Percentiles rank a stretch among this genome's conserved stretches.
These are phyloP conservation scores for Peniophora sp. DNA, from an alignment of 1,284 basidiomycete species.

Conservation along the genomic window DNA sequence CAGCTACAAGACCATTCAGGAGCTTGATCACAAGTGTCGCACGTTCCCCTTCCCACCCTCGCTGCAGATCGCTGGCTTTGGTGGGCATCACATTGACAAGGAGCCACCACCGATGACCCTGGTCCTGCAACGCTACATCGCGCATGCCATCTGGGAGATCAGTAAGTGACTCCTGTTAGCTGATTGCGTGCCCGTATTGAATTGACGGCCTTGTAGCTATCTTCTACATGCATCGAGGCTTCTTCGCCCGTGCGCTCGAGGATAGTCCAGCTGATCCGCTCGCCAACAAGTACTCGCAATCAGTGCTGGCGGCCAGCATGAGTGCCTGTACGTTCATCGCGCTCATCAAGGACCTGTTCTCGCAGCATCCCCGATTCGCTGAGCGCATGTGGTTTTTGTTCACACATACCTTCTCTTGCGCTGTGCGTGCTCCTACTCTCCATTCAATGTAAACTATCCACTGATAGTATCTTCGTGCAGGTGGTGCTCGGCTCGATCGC, in stretches of 20 bases:
- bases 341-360: conserved; percentile 52
- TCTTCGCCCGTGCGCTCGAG: conserved; percentile 62
- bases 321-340: conserved; percentile 64
- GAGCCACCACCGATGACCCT: conserved; percentile 42
- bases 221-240: conserved; percentile 68
- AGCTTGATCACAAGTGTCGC: conserved; percentile 56
- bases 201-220: conserved; percentile 30
- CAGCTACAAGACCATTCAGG: conserved; percentile 50
- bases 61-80: conserved; percentile 57
- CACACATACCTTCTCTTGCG: conserved; percentile 66
- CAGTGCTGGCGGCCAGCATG: conserved; percentile 57
- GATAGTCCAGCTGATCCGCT: conserved; percentile 55
- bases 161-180: conserved; percentile 37
- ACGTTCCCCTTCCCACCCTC: conserved; percentile 56
- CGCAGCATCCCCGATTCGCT: conserved; percentile 54
- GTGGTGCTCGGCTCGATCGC: conserved; percentile 67
- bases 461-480: conserved; percentile 23
- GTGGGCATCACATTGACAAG: conserved; percentile 34
- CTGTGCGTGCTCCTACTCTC: conserved; percentile 35
- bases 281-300: conserved; percentile 61
- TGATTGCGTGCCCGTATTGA: not conserved
- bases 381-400: conserved; percentile 70
- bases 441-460: not conserved
- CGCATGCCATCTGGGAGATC: conserved; percentile 59
- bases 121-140: conserved; percentile 56